Evolutionary conservation across 129 eudicot genomes (phyloP), one percentile per base, ranked within the genome.

Genomic region (Centella asiatica): DNA sequence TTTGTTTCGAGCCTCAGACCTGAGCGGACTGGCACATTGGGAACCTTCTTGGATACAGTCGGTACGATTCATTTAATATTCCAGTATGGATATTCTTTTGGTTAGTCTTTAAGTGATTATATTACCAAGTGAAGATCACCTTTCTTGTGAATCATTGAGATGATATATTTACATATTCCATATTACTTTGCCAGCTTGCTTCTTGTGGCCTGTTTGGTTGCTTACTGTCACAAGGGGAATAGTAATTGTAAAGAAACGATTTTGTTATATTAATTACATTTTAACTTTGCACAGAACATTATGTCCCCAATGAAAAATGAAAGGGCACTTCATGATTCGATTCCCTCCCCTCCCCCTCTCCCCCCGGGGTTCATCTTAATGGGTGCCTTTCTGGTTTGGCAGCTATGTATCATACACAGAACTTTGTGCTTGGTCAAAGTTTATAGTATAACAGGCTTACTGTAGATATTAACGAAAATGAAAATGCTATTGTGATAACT

Each of bases 1-100:
- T 86, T 78, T 71, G 36, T 86, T 63, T 90, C 97, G 71, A 86
- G 85, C 85, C 57, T 90, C 72, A 79, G 89, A 79, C 70, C 83
- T 58, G 80, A 78, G 58, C 88, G 90, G 52, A 68, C 72, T 65
- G 94, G 90, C 58, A 70, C 71, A 51, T 64, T 75, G 23, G 89
- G 95, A 44, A 49, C 85, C 67, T 76, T 74, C 73, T 57, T 86
- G 55, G 94, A 90, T 73, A 81, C 80, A 52, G 65, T 74, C 25
- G 97, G 97, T 90, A 86, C 13, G 32, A 46, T 49, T 66, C 28
- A 15, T 25, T 47, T 51, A 7, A 22, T 51, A 7, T 10, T 4
- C 55, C 44, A 33, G 8, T 46, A 33, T 72, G 51, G 34, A 9
- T 28, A 28, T 28, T 14, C 5, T 53, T 39, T 36, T 44, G 29